phyloP scores from a whole-genome alignment of 2,329 filamentous ascomycete species.

The Alternaria brassicicola region DNA sequence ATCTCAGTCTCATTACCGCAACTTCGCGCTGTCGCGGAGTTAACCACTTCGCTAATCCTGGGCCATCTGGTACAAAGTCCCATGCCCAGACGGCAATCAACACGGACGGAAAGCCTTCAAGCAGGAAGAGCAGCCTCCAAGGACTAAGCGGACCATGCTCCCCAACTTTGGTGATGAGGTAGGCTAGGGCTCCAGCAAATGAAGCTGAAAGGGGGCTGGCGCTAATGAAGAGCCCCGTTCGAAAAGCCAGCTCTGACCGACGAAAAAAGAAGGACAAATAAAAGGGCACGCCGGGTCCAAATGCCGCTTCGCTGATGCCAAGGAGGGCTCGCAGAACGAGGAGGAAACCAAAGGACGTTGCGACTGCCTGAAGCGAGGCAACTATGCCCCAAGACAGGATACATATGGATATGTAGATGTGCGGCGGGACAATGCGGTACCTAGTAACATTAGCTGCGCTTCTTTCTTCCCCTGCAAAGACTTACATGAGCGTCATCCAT shows the following conservation, averaged over 20 bases:
- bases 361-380: slow-evolving; percentile 70
- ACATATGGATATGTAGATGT: slow-evolving; percentile 66
- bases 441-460: slow-evolving; percentile 27
- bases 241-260: slow-evolving; percentile 76
- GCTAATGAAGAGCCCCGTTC: slow-evolving; percentile 86
- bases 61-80: slow-evolving; percentile 77
- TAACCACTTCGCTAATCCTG: slow-evolving; percentile 56
- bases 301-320: slow-evolving; percentile 66
- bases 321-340: slow-evolving; percentile 66
- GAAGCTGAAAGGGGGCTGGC: slow-evolving; percentile 67
- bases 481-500: slow-evolving; percentile 68
- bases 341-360: slow-evolving; percentile 58
- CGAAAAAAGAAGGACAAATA: slow-evolving; percentile 69
- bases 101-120: slow-evolving; percentile 85
- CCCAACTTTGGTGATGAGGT: slow-evolving; percentile 75
- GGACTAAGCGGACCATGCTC: slow-evolving; percentile 71
- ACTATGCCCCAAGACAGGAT: slow-evolving; percentile 81
- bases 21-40: slow-evolving; percentile 62
- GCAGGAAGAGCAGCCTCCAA: slow-evolving; percentile 83
- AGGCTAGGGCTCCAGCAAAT: slow-evolving; percentile 79
- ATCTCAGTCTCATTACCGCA: slow-evolving; percentile 70
- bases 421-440: slow-evolving; percentile 64
- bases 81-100: slow-evolving; percentile 76
- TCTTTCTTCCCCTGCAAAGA: neutral
- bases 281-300: slow-evolving; percentile 67